phyloP scores from a whole-genome alignment of 805 yeast species.

The Lachancea sp. region DNA sequence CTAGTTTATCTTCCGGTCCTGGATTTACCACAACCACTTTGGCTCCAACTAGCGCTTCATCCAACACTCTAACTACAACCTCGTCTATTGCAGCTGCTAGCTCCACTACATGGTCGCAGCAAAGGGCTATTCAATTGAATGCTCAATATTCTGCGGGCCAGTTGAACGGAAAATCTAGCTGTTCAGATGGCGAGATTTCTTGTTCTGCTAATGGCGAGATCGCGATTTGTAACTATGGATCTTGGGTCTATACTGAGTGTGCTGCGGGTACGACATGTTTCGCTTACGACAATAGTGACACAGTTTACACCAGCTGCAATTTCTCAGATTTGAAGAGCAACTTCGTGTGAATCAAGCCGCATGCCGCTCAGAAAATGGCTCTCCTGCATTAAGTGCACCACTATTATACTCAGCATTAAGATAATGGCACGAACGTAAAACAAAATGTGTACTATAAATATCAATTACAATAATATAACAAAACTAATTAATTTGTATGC shows the following conservation, averaged over 20 bases:
- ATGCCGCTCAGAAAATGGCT: too few species aligned
- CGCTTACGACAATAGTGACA: slow-evolving; percentile 40
- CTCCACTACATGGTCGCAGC: slow-evolving; percentile 34
- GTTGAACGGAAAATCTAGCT: slow-evolving; percentile 39
- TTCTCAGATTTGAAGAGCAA: slow-evolving; percentile 31
- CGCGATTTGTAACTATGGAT: slow-evolving; percentile 51
- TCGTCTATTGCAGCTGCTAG: slow-evolving; percentile 12
- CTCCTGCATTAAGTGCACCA: neutral
- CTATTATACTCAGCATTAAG: neutral
- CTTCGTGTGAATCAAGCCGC: slow-evolving; percentile 27
- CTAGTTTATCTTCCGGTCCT: neutral
- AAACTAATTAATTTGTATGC: slow-evolving; percentile 12
- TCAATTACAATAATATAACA: neutral
- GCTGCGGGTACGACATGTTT: slow-evolving; percentile 59
- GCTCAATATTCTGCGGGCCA: slow-evolving; percentile 38
- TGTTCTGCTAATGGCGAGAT: slow-evolving; percentile 46
- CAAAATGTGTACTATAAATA: slow-evolving; percentile 1
- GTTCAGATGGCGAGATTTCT: slow-evolving; percentile 45
- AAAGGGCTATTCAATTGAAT: slow-evolving; percentile 42
- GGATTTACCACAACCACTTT: slow-evolving; percentile 9
- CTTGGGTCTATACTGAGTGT: slow-evolving; percentile 53
- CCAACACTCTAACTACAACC: slow-evolving; percentile 11
- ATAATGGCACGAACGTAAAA: too few species aligned
- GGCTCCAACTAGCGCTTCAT: slow-evolving; percentile 8
- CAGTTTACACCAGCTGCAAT: slow-evolving; percentile 47